These are phyloP conservation scores for Neonectria coccinea DNA, from an alignment of 2,329 filamentous ascomycete species.

Conservation along the genomic window DNA sequence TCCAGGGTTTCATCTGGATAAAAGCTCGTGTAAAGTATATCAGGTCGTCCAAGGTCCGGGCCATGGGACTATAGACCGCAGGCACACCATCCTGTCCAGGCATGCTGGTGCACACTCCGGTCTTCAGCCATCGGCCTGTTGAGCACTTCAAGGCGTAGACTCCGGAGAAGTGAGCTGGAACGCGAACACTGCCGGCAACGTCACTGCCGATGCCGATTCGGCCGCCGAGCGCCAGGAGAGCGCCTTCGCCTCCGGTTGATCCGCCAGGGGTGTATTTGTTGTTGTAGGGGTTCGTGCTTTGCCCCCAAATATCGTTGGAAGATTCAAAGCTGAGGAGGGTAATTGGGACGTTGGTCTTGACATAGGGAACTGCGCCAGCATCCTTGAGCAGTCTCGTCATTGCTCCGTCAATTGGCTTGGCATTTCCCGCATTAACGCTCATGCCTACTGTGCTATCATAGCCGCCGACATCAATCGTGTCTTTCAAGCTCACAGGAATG, in stretches of 20 bases:
- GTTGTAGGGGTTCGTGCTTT: constrained; percentile 85
- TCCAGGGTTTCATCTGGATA: constrained; percentile 87
- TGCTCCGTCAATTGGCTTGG: constrained; percentile 73
- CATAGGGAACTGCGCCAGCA: constrained; percentile 88
- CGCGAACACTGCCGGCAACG: constrained; percentile 88
- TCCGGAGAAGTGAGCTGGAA: constrained; percentile 89
- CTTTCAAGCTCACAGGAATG: constrained; percentile 88
- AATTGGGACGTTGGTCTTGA: constrained; percentile 91
- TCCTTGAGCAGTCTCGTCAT: constrained; percentile 84
- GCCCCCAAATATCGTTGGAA: constrained; percentile 82
- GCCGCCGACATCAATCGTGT: constrained; percentile 80
- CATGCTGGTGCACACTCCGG: constrained; percentile 87
- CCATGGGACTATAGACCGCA: constrained; percentile 93
- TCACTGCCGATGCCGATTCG: constrained; percentile 92
- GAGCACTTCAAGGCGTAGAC: constrained; percentile 90
- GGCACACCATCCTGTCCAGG: constrained; percentile 91
- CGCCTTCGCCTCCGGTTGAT: constrained; percentile 87
- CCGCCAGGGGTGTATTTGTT: constrained; percentile 87
- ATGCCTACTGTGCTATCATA: constrained; percentile 89
- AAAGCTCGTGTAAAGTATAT: constrained; percentile 85
- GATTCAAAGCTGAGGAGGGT: constrained; percentile 90
- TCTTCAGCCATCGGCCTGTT: constrained; percentile 90
- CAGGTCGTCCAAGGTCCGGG: constrained; percentile 84
- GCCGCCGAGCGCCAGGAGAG: constrained; percentile 83
- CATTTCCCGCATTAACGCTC: constrained; percentile 77